Percentiles rank a stretch among this genome's conserved stretches.
Evolutionary conservation across 495 filamentous ascomycete species (phyloP).

Genomic region (Melanomma pulvis-pyrius): DNA sequence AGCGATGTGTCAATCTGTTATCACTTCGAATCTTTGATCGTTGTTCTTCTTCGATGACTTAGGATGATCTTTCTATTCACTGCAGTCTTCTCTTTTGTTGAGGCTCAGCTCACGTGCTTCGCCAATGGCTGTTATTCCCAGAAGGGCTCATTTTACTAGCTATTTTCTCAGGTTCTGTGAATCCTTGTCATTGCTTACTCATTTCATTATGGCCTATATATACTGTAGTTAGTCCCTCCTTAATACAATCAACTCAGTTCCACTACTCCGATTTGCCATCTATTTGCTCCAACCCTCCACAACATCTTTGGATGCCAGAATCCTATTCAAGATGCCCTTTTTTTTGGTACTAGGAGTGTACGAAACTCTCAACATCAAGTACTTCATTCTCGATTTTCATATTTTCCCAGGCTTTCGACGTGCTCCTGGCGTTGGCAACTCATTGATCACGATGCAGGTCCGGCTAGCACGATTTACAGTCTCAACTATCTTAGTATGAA

Average conservation of each 20-base stretch:
- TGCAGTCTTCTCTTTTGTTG: neutral
- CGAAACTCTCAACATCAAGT: constrained; percentile 1
- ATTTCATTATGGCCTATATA: too few relatives aligned
- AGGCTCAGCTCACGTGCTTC: too few relatives aligned
- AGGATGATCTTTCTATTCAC: constrained; percentile 8
- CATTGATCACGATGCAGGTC: constrained; percentile 3
- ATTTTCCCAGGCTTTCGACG: neutral
- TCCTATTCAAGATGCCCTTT: neutral
- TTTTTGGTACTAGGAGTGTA: neutral
- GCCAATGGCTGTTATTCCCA: too few relatives aligned
- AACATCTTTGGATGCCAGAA: neutral
- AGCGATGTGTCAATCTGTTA: constrained; percentile 6
- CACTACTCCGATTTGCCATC: too few relatives aligned
- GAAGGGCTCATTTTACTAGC: too few relatives aligned
- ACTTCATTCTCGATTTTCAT: constrained; percentile 13
- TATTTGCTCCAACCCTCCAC: too few relatives aligned
- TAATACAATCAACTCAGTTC: too few relatives aligned
- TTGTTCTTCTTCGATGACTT: neutral
- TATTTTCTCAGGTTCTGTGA: too few relatives aligned
- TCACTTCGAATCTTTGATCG: constrained; percentile 13
- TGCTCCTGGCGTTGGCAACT: neutral
- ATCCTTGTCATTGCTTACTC: too few relatives aligned
- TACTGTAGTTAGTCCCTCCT: too few relatives aligned
- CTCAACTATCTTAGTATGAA: neutral
- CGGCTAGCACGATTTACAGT: neutral